Evolutionary conservation across 108 stramenopile species (phyloP).

Genomic region (Fistulifera solaris): DNA sequence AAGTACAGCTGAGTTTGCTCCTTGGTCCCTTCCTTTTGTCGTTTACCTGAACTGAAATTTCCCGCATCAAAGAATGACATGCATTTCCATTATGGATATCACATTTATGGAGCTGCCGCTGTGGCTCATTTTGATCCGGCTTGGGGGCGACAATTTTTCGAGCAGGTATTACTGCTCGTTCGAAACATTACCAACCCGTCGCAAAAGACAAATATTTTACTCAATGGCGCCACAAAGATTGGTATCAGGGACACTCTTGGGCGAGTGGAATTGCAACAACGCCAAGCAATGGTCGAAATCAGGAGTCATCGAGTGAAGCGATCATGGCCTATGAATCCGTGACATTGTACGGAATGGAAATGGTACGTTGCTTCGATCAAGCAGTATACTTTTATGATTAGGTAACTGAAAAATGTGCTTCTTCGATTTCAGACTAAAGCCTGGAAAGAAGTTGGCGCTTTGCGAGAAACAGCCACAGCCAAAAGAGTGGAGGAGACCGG

Average conservation of each 20-base stretch:
- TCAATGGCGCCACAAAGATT: slow-evolving; percentile 73
- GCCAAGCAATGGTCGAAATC: slow-evolving; percentile 78
- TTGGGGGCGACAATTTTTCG: slow-evolving; percentile 72
- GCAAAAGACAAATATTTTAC: slow-evolving; percentile 69
- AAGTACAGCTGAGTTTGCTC: too few relatives aligned
- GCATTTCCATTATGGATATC: slow-evolving; percentile 89
- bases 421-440: not conserved
- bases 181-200: slow-evolving; percentile 88
- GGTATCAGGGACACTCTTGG: slow-evolving; percentile 75
- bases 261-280: slow-evolving; percentile 68
- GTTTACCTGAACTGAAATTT: slow-evolving; percentile 4
- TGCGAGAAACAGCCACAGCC: slow-evolving; percentile 27
- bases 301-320: slow-evolving; percentile 87
- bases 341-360: slow-evolving; percentile 73
- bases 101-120: slow-evolving; percentile 84
- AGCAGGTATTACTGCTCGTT: slow-evolving; percentile 67
- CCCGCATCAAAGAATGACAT: slow-evolving; percentile 82
- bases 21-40: too few relatives aligned
- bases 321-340: slow-evolving; percentile 87
- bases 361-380: slow-evolving; percentile 24
- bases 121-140: slow-evolving; percentile 58
- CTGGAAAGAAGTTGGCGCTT: slow-evolving; percentile 19
- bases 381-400: not conserved
- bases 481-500: slow-evolving; percentile 51
- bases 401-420: not conserved